Evolutionary conservation across 176 grass and related monocot genomes (phyloP).

Genomic region (Lolium multiflorum): DNA sequence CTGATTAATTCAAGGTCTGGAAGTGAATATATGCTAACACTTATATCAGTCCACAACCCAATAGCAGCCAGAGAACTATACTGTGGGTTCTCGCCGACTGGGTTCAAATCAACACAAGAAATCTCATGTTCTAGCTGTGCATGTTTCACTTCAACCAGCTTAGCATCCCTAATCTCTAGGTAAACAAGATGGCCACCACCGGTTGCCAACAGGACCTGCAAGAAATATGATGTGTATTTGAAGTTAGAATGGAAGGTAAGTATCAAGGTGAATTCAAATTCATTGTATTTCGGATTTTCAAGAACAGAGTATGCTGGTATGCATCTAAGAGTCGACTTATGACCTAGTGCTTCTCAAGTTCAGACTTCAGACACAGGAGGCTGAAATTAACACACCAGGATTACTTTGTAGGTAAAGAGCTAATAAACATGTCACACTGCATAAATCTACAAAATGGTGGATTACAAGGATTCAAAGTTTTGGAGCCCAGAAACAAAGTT

Average conservation of each 20-base stretch:
- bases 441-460: background rate
- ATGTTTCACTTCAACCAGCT: conserved; percentile 90
- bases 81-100: conserved; percentile 2
- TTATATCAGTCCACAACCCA: conserved; percentile 99
- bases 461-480: background rate
- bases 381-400: background rate
- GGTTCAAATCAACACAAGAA: conserved; percentile 1
- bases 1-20: too few relatives aligned
- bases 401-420: background rate
- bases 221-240: conserved; percentile 22
- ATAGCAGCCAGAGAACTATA: conserved; percentile 68
- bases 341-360: background rate
- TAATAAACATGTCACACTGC: background rate
- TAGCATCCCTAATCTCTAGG: conserved; percentile 80
- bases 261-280: conserved; percentile 10
- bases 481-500: background rate
- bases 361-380: conserved; percentile 13
- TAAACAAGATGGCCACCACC: conserved; percentile 99
- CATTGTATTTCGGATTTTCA: background rate
- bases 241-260: conserved; percentile 1
- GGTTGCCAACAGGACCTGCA: conserved; percentile 88
- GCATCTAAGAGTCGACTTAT: background rate
- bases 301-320: background rate
- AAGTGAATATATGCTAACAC: conserved; percentile 90
- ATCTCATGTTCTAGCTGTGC: conserved; percentile 66